Base-by-base conservation (phyloP, 495 filamentous ascomycete species). In the Neurospora sp. region DNA sequence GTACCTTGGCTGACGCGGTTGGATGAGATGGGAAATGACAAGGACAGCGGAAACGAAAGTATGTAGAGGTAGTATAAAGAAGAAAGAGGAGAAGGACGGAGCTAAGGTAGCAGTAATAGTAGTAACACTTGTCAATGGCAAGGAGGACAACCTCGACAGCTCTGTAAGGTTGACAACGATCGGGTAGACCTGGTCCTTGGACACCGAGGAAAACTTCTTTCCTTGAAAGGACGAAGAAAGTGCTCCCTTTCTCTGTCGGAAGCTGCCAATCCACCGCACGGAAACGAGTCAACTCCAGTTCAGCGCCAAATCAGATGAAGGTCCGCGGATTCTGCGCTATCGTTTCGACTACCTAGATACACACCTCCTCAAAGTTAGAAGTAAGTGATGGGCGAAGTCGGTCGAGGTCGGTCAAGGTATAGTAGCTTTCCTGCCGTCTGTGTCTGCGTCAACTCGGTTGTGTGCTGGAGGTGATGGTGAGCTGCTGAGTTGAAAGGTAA, bases 111-210 rank as follows among this genome's bases (percentile, higher is more conserved):
- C 12, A 61, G 53, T 31, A 16, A 35, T 65, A 18, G 31, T 3
- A 35, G 53, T 44, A 80, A 80, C 78, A 80, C 78, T 80, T 80
- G 78, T 80, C 78, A 76, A 39, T 22, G 59, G 38, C 20, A 68
- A 40, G 68, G 71, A 74, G 71, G 74, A 79, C 76, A 73, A 68
- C 73, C 45, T 27, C 53, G 22, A 70, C 53, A 65, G 53, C 53
- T 65, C 53, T 65, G 53, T 65, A 65, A 35, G 53, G 53, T 65
- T 65, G 53, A 18, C 27, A 37, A 65, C 14, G 27, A 65, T 35
- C 14, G 31, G 22, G 27, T 65, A 35, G 53, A 69, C 48, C 27
- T 12, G 27, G 48, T 18, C 72, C 73, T 73, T 76, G 72, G 42
- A 68, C 39, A 22, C 69, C 7, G 40, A 12, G 37, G 72, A 42